Evolutionary conservation across 495 filamentous ascomycete species (phyloP).

Genomic region (Neurospora terricola): DNA sequence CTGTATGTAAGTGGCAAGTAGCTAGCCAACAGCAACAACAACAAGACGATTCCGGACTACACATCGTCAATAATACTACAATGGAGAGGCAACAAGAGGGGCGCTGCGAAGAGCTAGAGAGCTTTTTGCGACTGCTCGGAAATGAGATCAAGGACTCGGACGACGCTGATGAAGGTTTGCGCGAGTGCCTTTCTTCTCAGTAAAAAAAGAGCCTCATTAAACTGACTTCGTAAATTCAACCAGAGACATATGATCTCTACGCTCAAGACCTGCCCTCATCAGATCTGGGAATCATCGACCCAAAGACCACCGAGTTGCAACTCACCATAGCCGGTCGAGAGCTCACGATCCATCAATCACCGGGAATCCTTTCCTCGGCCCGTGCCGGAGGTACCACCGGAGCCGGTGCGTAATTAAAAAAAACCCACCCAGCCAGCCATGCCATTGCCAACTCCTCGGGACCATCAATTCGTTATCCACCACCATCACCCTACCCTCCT

Average conservation of each 20-base stretch:
- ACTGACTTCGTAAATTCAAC: neutral
- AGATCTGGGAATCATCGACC: slow-evolving; percentile 78
- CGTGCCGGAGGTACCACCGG: slow-evolving; percentile 82
- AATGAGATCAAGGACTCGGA: slow-evolving; percentile 2
- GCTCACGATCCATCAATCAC: slow-evolving; percentile 76
- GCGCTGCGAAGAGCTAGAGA: slow-evolving; percentile 7
- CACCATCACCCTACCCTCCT: neutral
- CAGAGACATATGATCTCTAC: slow-evolving; percentile 84
- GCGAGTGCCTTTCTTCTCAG: neutral
- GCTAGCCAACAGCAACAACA: neutral
- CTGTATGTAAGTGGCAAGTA: neutral
- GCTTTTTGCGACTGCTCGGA: slow-evolving; percentile 2
- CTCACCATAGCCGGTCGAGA: slow-evolving; percentile 59
- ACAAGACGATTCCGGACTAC: neutral
- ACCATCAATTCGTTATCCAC: neutral
- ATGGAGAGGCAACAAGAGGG: neutral
- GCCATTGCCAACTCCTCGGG: neutral
- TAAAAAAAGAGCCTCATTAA: neutral
- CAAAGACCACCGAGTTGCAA: slow-evolving; percentile 53
- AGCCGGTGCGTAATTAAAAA: slow-evolving; percentile 48
- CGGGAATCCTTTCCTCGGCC: slow-evolving; percentile 65
- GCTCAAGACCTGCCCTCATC: slow-evolving; percentile 62
- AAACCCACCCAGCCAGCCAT: neutral
- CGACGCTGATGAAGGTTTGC: slow-evolving; percentile 10
- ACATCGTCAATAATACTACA: neutral